Conservation (phyloP, 345 rosid species). For the Boechera divaricarpa region DNA sequence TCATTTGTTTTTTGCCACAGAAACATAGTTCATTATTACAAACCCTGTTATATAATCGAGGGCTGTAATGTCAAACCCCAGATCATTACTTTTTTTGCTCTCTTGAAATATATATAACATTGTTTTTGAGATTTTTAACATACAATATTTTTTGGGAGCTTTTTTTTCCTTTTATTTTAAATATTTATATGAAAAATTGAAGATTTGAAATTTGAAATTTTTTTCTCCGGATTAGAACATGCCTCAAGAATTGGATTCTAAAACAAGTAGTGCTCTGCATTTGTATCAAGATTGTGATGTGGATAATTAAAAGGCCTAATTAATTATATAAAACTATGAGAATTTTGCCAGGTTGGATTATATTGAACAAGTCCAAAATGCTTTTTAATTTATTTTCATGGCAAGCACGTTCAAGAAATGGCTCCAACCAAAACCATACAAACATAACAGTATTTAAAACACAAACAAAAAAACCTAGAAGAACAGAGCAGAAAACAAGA, state of each 20-base stretch:
- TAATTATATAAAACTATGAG: conserved; percentile 4
- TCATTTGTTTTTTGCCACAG: conserved; percentile 32
- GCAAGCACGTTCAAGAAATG: conserved; percentile 46
- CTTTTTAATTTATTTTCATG: conserved; percentile 30
- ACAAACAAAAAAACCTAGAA: conserved; percentile 10
- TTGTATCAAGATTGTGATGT: conserved; percentile 33
- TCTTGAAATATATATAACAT: neutral
- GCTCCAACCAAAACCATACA: conserved; percentile 44
- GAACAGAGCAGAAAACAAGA: conserved; percentile 5
- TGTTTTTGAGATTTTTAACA: neutral
- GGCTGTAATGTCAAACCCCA: conserved; percentile 22
- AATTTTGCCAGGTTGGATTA: conserved; percentile 27
- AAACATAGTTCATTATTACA: conserved; percentile 41
- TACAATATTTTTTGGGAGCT: neutral
- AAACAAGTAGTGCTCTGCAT: conserved; percentile 49
- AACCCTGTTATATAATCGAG: conserved; percentile 34
- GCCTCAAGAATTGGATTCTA: conserved; percentile 24
- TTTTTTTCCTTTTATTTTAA: neutral
- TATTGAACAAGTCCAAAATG: conserved; percentile 33
- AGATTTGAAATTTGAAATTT: neutral
- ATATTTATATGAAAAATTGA: neutral
- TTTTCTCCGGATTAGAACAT: conserved; percentile 17
- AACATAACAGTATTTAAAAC: conserved; percentile 42
- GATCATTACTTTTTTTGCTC: neutral
- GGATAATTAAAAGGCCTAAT: conserved; percentile 20